These are phyloP conservation scores for Jackrogersella multiformis DNA, from an alignment of 495 filamentous ascomycete species.

Conservation along the genomic window DNA sequence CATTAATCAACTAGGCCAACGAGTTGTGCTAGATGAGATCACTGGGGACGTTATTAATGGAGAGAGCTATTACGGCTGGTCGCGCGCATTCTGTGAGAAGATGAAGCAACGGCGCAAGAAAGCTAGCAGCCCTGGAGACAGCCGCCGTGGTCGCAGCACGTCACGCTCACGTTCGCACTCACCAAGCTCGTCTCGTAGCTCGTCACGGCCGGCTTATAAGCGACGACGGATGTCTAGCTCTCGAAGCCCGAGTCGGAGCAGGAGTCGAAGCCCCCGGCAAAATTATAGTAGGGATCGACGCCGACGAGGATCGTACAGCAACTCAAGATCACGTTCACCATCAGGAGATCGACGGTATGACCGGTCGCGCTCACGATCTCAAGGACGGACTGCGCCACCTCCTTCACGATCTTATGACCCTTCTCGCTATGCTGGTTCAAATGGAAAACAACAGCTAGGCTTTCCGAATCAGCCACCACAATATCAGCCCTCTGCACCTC, in stretches of 20 bases:
- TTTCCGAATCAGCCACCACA: constrained; percentile 35
- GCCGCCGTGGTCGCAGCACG: constrained; percentile 35
- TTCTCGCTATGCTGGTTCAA: constrained; percentile 39
- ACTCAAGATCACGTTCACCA: constrained; percentile 50
- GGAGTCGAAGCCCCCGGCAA: constrained; percentile 28
- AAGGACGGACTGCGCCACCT: constrained; percentile 40
- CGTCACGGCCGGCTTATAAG: constrained; percentile 46
- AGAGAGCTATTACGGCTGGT: constrained; percentile 90
- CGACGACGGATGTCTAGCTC: constrained; percentile 47
- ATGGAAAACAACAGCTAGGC: constrained; percentile 38
- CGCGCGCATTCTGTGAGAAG: constrained; percentile 77
- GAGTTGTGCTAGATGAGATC: constrained; percentile 66
- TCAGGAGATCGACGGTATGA: constrained; percentile 24
- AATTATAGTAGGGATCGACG: constrained; percentile 61
- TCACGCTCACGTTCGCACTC: constrained; percentile 50
- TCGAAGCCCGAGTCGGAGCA: constrained; percentile 26
- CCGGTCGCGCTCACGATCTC: constrained; percentile 57
- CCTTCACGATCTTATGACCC: constrained; percentile 40
- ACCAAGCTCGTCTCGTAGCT: constrained; percentile 43
- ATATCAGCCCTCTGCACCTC: constrained; percentile 48
- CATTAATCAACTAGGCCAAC: constrained; percentile 78
- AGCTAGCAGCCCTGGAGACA: constrained; percentile 23
- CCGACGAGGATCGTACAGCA: constrained; percentile 49
- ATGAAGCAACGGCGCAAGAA: constrained; percentile 72
- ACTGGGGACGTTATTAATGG: constrained; percentile 67